Conservation (phyloP, 768 basidiomycete species). For the Cystofilobasidium bisporidii region DNA sequence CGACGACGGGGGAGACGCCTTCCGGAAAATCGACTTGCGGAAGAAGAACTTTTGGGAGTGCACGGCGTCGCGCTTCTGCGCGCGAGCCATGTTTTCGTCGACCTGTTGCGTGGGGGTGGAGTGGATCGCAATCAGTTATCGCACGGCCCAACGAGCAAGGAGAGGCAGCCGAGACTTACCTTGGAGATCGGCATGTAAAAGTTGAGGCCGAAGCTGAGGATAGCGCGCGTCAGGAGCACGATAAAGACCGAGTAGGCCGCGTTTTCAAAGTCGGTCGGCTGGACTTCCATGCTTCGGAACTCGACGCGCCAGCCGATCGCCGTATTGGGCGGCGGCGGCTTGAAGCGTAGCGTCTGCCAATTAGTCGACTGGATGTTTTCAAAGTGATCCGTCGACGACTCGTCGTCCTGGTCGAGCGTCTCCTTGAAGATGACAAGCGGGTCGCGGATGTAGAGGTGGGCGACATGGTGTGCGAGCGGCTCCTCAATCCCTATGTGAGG, state of each 20-base stretch:
- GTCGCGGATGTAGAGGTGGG: constrained; percentile 95
- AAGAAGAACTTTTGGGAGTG: constrained; percentile 73
- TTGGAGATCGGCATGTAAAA: constrained; percentile 97
- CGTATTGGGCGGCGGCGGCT: constrained; percentile 88
- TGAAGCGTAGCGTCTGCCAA: constrained; percentile 98
- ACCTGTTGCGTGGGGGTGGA: constrained; percentile 50
- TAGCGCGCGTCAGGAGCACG: constrained; percentile 86
- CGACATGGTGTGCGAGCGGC: constrained; percentile 76
- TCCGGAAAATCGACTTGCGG: constrained; percentile 66
- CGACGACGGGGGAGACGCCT: constrained; percentile 28
- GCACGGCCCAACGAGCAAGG: not conserved
- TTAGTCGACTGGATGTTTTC: constrained; percentile 99
- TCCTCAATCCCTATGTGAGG: constrained; percentile 62
- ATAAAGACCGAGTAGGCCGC: constrained; percentile 93
- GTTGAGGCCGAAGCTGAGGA: constrained; percentile 80
- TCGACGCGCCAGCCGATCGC: constrained; percentile 96
- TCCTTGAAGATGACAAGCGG: constrained; percentile 92
- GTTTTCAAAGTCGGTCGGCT: constrained; percentile 97
- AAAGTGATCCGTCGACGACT: constrained; percentile 81
- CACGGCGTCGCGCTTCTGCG: constrained; percentile 73
- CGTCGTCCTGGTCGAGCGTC: constrained; percentile 83
- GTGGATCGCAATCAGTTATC: not conserved
- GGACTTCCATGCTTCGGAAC: constrained; percentile 98
- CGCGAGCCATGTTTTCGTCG: constrained; percentile 89
- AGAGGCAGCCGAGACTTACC: constrained; percentile 43